Evolutionary conservation across 139 green algal genomes (phyloP).

Genomic region (Limnomonas spitsbergensis): DNA sequence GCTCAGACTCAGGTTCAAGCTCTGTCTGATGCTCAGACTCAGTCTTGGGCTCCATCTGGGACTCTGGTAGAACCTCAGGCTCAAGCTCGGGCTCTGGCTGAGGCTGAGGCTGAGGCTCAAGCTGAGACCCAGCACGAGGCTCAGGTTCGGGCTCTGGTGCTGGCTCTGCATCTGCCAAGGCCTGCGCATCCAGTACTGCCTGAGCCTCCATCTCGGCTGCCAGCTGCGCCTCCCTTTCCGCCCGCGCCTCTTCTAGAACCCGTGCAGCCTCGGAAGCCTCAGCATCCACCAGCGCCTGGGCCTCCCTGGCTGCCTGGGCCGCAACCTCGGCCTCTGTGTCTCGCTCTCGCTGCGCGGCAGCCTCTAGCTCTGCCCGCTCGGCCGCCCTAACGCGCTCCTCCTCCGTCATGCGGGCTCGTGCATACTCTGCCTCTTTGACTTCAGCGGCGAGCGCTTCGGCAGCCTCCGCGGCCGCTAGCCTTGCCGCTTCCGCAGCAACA

Average conservation of each 20-base stretch:
- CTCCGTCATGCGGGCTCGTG: not conserved
- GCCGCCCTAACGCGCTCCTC: not conserved
- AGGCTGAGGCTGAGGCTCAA: not conserved
- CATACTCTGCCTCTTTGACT: not conserved
- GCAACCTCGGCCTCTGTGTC: constrained; percentile 72
- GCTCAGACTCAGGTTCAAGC: not conserved
- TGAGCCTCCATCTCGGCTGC: constrained; percentile 66
- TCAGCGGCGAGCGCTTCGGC: not conserved
- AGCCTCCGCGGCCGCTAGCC: not conserved
- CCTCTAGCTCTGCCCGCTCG: not conserved
- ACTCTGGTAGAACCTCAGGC: no score
- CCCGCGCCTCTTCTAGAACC: not conserved
- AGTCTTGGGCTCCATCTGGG: not conserved
- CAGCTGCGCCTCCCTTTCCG: not conserved
- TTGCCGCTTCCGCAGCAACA: not conserved
- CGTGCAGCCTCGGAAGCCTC: not conserved
- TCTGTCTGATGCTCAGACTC: not conserved
- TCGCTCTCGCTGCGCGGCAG: constrained; percentile 5
- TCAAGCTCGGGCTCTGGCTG: not conserved
- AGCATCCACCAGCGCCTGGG: not conserved
- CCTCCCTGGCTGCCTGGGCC: constrained; percentile 74
- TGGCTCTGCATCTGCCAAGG: not conserved
- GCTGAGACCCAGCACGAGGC: not conserved
- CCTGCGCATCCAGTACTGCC: constrained; percentile 67
- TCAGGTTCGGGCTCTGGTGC: not conserved